These are phyloP conservation scores for Trametes versicolor DNA, from an alignment of 1,284 basidiomycete genomes.

Conservation along the genomic window DNA sequence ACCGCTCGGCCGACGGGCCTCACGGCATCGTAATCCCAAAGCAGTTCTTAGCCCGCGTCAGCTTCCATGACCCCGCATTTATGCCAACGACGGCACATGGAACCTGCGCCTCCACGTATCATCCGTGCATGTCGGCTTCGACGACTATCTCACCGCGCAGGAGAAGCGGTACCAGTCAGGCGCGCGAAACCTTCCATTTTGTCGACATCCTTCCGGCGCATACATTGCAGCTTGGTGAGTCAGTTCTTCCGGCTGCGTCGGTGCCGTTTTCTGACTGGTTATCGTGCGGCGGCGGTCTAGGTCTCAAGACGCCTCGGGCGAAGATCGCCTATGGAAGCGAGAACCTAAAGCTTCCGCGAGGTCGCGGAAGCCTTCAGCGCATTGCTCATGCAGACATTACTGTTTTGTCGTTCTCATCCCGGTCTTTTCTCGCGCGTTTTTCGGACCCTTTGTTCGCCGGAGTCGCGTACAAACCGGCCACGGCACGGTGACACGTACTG, in stretches of 20 bases:
- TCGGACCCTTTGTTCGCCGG: conserved; percentile 52
- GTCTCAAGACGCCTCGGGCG: conserved; percentile 13
- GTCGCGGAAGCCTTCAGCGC: conserved; percentile 48
- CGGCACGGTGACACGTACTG: not conserved
- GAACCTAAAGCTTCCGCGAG: conserved; percentile 51
- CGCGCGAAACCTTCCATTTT: conserved; percentile 68
- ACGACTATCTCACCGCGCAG: conserved; percentile 48
- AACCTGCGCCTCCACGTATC: conserved; percentile 30
- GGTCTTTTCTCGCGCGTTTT: conserved; percentile 53
- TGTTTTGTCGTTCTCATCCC: conserved; percentile 58
- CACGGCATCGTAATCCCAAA: conserved; percentile 55
- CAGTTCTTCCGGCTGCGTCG: conserved; percentile 47
- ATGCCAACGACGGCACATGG: conserved; percentile 66
- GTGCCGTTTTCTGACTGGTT: conserved; percentile 20
- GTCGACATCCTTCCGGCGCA: conserved; percentile 67
- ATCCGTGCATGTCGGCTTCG: conserved; percentile 28
- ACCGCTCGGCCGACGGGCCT: conserved; percentile 49
- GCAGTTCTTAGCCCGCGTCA: conserved; percentile 49
- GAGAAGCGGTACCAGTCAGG: conserved; percentile 55
- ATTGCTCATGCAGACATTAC: conserved; percentile 53
- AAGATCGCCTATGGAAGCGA: conserved; percentile 45
- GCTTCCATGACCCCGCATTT: conserved; percentile 50
- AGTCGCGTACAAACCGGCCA: conserved; percentile 47
- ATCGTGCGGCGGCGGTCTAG: not conserved
- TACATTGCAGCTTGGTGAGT: conserved; percentile 30